Base-by-base conservation (phyloP, 2,329 filamentous ascomycete genomes). In the Paecilomyces sp. region DNA sequence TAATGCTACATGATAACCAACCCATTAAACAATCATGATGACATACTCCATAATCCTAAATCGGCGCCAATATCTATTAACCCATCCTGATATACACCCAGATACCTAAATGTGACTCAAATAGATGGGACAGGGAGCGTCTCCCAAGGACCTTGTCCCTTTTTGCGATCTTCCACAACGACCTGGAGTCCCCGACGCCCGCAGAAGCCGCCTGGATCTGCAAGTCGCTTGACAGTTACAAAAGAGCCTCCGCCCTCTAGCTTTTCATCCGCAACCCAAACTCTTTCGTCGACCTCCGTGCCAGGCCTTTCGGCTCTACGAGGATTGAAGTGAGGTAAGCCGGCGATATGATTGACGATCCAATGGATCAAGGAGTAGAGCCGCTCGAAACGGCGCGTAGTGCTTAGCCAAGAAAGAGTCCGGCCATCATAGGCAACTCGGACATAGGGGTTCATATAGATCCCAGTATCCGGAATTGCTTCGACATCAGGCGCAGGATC, bases 361-460 rank as follows among this genome's bases (percentile, higher is more conserved):
- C 78, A 75, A 66, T 91, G 87, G 2, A 84, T 78, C 3, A 83
- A 72, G 0, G 80, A 77, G 62, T 88, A 86, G 0, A 91, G 76
- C 4, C 84, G 77, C 72, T 92, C 89, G 66, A 88, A 87, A 12
- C 85, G 83, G 60, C 84, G 83, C 4, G 83, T 82, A 30, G 86
- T 73, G 1, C 79, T 74, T 1, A 91, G 77, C 82, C 84, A 87
- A 0, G 75, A 75, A 8, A 89, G 78, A 0, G 85, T 84, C 3
- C 69, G 69, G 31, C 77, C 73, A 54, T 83, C 81, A 70, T 92
- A 91, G 1, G 88, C 85, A 3, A 90, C 87, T 18, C 89, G 84
- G 52, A 92, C 83, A 67, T 84, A 91, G 0, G 89, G 89, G 68
- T 92, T 92, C 79, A 91, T 84, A 68, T 85, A 91, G 57, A 90